phyloP scores from a whole-genome alignment of 106 monocot genomes.

The Vanilla planifolia region DNA sequence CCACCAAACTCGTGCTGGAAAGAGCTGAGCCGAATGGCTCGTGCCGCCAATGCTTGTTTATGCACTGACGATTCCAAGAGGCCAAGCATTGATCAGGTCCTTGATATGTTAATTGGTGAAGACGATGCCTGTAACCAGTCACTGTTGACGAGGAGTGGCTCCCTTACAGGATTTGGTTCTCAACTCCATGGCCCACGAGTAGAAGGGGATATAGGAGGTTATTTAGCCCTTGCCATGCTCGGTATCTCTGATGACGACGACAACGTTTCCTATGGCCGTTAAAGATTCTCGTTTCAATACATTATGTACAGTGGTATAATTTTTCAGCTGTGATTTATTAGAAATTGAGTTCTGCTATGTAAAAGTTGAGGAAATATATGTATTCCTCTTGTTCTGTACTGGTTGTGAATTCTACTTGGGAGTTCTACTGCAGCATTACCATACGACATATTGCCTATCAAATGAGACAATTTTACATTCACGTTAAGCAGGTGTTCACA shows the following conservation, averaged over 20 bases:
- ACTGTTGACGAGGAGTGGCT: slow-evolving; percentile 23
- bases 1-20: slow-evolving; percentile 16
- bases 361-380: too few species aligned
- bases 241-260: slow-evolving; percentile 63
- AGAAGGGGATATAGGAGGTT: slow-evolving; percentile 40
- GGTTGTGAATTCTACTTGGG: too few species aligned
- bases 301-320: too few species aligned
- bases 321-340: too few species aligned
- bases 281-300: slow-evolving; percentile 1
- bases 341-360: too few species aligned
- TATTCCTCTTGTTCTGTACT: too few species aligned
- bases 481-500: too few species aligned
- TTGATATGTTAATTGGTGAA: slow-evolving; percentile 46
- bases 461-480: too few species aligned
- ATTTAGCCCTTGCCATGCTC: slow-evolving; percentile 79
- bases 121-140: slow-evolving; percentile 26
- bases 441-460: too few species aligned
- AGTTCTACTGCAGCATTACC: too few species aligned
- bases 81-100: slow-evolving; percentile 56
- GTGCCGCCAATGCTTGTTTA: slow-evolving; percentile 58
- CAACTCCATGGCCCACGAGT: slow-evolving; percentile 18
- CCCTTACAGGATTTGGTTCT: slow-evolving; percentile 30
- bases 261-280: slow-evolving; percentile 29
- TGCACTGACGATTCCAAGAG: slow-evolving; percentile 47
- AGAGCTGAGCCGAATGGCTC: slow-evolving; percentile 43